Conservation (phyloP, 176 grass and related monocot genomes). For the Raddia distichophylla region DNA sequence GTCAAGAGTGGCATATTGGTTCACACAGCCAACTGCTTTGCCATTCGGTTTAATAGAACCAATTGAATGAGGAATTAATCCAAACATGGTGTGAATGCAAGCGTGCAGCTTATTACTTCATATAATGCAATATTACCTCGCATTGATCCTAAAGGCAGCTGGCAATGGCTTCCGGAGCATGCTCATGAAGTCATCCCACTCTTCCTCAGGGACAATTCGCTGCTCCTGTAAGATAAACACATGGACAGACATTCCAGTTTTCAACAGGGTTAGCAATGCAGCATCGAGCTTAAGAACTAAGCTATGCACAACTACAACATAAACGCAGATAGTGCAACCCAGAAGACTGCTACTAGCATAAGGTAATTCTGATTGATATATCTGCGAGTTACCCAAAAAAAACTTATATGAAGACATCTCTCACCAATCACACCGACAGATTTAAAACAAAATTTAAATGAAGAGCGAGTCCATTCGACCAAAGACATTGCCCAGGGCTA, state of each 20-base stretch:
- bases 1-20: neutral
- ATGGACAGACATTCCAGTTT: neutral
- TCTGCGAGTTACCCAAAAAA: neutral
- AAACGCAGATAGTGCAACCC: neutral
- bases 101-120: neutral
- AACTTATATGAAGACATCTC: neutral
- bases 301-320: neutral
- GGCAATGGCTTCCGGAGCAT: constrained; percentile 78
- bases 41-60: neutral
- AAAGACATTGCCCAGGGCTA: neutral
- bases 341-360: neutral
- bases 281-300: neutral
- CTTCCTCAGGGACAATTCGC: constrained; percentile 67
- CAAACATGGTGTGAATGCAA: neutral
- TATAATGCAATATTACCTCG: constrained; percentile 51
- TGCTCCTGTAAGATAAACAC: constrained; percentile 63
- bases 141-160: constrained; percentile 90
- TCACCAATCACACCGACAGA: neutral
- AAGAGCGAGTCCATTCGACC: neutral
- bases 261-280: neutral
- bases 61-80: neutral
- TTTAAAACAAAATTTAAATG: neutral
- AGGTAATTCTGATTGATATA: neutral
- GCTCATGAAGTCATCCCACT: constrained; percentile 81
- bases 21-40: constrained; percentile 14